These are phyloP conservation scores for Boletus vermiculosoides DNA, from an alignment of 768 basidiomycete species.

Conservation along the genomic window DNA sequence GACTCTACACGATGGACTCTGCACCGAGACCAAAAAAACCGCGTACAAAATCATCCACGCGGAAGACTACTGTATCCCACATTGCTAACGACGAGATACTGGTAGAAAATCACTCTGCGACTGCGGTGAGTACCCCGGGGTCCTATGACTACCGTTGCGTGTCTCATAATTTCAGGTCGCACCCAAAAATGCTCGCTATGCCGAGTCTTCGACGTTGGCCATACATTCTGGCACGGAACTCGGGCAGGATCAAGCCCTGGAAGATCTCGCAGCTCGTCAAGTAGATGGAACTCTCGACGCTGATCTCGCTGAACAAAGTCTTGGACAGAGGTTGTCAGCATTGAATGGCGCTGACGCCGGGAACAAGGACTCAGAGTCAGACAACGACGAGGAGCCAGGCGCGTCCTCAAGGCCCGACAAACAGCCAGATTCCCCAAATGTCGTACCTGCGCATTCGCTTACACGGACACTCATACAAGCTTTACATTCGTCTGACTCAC, in stretches of 20 bases:
- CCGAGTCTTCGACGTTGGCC: conserved; percentile 58
- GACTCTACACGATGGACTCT: conserved; percentile 39
- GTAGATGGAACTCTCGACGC: conserved; percentile 74
- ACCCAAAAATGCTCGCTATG: conserved; percentile 61
- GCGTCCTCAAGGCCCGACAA: conserved; percentile 16
- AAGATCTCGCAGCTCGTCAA: conserved; percentile 48
- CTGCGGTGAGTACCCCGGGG: conserved; percentile 16
- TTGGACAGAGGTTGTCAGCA: conserved; percentile 86
- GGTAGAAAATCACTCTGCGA: conserved; percentile 22
- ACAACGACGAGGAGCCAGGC: conserved; percentile 48
- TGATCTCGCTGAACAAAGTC: conserved; percentile 85
- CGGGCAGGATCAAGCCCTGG: conserved; percentile 53
- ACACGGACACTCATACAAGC: conserved; percentile 96
- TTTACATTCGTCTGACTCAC: conserved; percentile 89
- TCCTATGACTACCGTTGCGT: not conserved
- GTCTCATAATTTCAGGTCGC: conserved; percentile 35
- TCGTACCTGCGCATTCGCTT: conserved; percentile 78
- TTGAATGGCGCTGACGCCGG: conserved; percentile 49
- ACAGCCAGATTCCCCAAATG: conserved; percentile 32
- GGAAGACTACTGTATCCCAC: conserved; percentile 17
- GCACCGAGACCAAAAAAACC: conserved; percentile 50
- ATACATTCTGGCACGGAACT: conserved; percentile 66
- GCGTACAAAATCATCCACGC: conserved; percentile 46
- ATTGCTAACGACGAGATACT: conserved; percentile 20
- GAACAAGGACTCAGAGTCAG: conserved; percentile 38